Percentiles rank a stretch among this genome's conserved stretches.
These are phyloP conservation scores for Mrakia frigida DNA, from an alignment of 768 basidiomycete genomes.

Conservation along the genomic window DNA sequence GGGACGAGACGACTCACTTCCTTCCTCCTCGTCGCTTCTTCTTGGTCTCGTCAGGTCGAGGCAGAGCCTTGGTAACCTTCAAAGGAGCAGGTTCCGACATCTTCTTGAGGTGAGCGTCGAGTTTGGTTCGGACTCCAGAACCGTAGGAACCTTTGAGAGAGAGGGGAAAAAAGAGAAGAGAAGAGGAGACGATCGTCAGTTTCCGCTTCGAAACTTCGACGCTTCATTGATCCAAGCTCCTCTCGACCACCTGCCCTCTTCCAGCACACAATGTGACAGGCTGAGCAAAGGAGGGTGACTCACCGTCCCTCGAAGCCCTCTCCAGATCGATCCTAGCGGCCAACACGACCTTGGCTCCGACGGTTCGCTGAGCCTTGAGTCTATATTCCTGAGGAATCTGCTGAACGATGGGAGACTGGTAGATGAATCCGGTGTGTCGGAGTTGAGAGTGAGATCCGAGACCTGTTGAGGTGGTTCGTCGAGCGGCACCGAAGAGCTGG, in stretches of 20 bases:
- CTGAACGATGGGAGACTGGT: constrained; percentile 83
- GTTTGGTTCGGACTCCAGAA: constrained; percentile 68
- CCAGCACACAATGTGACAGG: too few species aligned
- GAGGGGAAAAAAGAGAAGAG: background rate
- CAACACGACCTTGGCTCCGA: constrained; percentile 84
- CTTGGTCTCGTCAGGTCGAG: constrained; percentile 91
- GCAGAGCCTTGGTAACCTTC: constrained; percentile 87
- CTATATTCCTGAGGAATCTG: constrained; percentile 83
- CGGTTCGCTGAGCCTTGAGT: constrained; percentile 83
- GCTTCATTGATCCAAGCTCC: too few species aligned
- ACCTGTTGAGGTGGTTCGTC: constrained; percentile 76
- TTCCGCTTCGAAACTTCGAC: too few species aligned
- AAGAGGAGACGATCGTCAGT: background rate
- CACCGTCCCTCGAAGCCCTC: constrained; percentile 72
- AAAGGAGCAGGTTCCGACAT: constrained; percentile 89
- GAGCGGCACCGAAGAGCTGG: constrained; percentile 88
- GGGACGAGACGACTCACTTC: constrained; percentile 53
- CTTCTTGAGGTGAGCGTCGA: constrained; percentile 88
- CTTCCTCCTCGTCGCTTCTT: constrained; percentile 87
- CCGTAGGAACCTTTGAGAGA: constrained; percentile 69
- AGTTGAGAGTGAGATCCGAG: constrained; percentile 82
- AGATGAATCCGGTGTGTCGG: constrained; percentile 94
- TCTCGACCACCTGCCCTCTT: too few species aligned
- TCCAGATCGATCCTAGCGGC: constrained; percentile 94
- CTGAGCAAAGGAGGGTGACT: constrained; percentile 29